These are phyloP conservation scores for Leccinum subrobustum DNA, from an alignment of 1,284 basidiomycete genomes.

Conservation along the genomic window DNA sequence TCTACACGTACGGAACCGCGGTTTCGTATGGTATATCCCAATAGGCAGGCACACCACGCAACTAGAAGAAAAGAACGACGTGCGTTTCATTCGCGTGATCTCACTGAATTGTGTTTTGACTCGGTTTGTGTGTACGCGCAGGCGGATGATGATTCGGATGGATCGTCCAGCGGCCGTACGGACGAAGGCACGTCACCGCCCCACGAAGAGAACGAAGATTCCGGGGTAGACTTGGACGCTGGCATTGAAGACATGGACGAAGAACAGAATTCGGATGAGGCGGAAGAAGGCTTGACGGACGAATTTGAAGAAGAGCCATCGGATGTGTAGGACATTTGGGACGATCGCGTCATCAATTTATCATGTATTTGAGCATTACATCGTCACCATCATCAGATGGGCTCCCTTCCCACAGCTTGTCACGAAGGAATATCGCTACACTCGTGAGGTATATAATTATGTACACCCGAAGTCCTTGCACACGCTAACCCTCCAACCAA, in stretches of 20 bases:
- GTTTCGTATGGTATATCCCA: slow-evolving; percentile 66
- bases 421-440: neutral
- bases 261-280: slow-evolving; percentile 36
- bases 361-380: neutral
- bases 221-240: slow-evolving; percentile 60
- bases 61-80: slow-evolving; percentile 82
- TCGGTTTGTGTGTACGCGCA: slow-evolving; percentile 17
- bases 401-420: neutral
- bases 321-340: slow-evolving; percentile 13
- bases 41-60: slow-evolving; percentile 71
- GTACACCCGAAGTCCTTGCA: neutral
- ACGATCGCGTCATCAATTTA: neutral
- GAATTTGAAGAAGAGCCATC: slow-evolving; percentile 34
- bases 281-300: slow-evolving; percentile 26
- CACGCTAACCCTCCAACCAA: neutral
- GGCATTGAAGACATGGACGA: slow-evolving; percentile 75
- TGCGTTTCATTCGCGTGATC: slow-evolving; percentile 35
- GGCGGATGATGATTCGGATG: slow-evolving; percentile 46
- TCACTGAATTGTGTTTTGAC: slow-evolving; percentile 1
- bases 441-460: slow-evolving; percentile 2
- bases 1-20: slow-evolving; percentile 58
- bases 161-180: slow-evolving; percentile 34
- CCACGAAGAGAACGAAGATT: slow-evolving; percentile 57
- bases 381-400: neutral
- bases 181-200: slow-evolving; percentile 47